phyloP scores from a whole-genome alignment of 2,329 filamentous ascomycete species.

The Alternaria triticina region DNA sequence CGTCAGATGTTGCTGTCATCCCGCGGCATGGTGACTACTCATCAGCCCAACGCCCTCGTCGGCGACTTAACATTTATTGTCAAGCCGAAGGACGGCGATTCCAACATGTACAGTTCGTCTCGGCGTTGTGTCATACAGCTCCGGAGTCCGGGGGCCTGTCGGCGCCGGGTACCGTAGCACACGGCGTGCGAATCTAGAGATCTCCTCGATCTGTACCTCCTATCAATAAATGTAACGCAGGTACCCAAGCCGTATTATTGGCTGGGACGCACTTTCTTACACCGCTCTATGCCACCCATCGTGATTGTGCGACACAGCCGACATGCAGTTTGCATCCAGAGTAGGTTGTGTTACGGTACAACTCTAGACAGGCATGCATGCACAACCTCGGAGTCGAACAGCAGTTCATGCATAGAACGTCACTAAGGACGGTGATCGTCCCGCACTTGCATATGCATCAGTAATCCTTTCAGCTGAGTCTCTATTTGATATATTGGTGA shows the following conservation, averaged over 20 bases:
- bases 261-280: not conserved
- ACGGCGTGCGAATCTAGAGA: not conserved
- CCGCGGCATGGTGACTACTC: not conserved
- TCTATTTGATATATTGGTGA: constrained; percentile 2
- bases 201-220: constrained; percentile 3
- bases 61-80: not conserved
- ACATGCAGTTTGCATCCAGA: not conserved
- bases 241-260: not conserved
- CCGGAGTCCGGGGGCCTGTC: not conserved
- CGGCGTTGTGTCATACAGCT: not conserved
- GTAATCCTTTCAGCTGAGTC: not conserved
- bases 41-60: not conserved
- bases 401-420: constrained; percentile 21
- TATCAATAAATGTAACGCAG: not conserved
- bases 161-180: not conserved
- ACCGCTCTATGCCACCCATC: constrained; percentile 2
- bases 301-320: not conserved
- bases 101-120: not conserved
- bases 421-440: constrained; percentile 21
- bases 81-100: not conserved
- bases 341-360: not conserved
- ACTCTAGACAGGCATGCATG: not conserved
- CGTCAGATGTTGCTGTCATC: not conserved
- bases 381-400: constrained; percentile 3
- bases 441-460: constrained; percentile 28